Base-by-base conservation (phyloP, 2,329 filamentous ascomycete species). In the Paracorniculantispora psalliotae region DNA sequence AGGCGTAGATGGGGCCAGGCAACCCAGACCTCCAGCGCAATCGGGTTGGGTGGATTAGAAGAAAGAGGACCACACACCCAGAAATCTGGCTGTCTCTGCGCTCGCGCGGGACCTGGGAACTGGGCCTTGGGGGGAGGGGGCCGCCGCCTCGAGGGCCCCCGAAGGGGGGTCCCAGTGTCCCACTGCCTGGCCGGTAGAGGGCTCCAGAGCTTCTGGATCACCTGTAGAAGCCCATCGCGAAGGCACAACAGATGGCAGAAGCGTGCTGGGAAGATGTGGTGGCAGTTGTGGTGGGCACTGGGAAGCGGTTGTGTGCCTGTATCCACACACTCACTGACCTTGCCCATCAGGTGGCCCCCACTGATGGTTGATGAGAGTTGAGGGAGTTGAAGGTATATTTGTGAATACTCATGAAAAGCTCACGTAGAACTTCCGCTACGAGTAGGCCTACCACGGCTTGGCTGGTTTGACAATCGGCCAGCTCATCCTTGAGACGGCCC, bases 21-120 rank as follows among this genome's bases (percentile, higher is more conserved):
- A 44, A 49, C 39, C 51, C 52, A 47, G 52, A 47, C 52, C 43
- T 56, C 52, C 41, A 56, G 52, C 43, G 52, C 52, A n/a, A 55
- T 55, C 52, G 52, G 52, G n/a, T n/a, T 35, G 35, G 47, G 52
- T 56, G 52, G 52, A 47, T 47, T 33, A 33, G 30, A n/a, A 33
- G 30, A 50, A 44, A 25, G 23, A 44, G 55, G 30, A 37, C 30
- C 35, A 46, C 39, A 28, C 35, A 46, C 39, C 41, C n/a, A n/a
- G 33, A 25, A 43, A 57, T 51, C 55, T 51, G 47, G 55, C 25
- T 49, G 53, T 57, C 30, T 49, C 21, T 25, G 28, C 39, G 12
- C n/a, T n/a, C n/a, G n/a, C n/a, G n/a, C n/a, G n/a, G n/a, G n/a
- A n/a, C n/a, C n/a, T 30, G 50, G 37, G 51, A 15, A 33, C 39